Evolutionary conservation across 148 eudicot species (phyloP), one percentile per base, ranked within the genome.

Genomic region (Polygonum maritimum): DNA sequence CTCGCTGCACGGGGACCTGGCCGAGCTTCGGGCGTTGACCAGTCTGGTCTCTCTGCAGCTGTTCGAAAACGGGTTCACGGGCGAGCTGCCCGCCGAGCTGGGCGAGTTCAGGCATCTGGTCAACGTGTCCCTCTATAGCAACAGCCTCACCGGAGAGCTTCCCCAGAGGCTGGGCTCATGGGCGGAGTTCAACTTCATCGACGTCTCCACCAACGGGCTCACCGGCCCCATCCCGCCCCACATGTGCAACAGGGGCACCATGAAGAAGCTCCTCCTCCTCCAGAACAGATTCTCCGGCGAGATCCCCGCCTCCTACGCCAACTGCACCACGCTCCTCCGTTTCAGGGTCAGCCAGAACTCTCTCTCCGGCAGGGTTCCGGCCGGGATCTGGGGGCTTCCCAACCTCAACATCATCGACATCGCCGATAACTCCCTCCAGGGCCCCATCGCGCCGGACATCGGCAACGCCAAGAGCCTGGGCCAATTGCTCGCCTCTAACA

Each of bases 91-190:
- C 4, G 19, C 62, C 0, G 97, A 94, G 79, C 82, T 94, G 22
- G 98, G 98, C 3, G 97, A 89, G 16, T 90, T 95, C 54, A 85
- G 81, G 80, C 79, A 60, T 7, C 74, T 92, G 63, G 89, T 84
- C 31, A 85, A 87, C 67, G 70, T 95, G 38, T 95, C 97, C 7
- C 76, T 95, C 1, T 95, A 95, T 75, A 77, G 18, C 31, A 92
- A 95, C 76, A 76, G 80, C 7, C 85, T 95, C 51, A 85, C 92
- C 6, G 98, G 98, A 5, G 18, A 71, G 52, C 87, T 95, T 35
- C 98, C 98, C 3, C 74, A 45, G 71, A 84, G 63, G n/a, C 83
- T 94, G 4, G 98, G 98, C 7, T 95, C 98, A 0, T 90, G 88
- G 91, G 77, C 97, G 0, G 85, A 90, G 3, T 92, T 95, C 58